Conservation (phyloP, 2,329 filamentous ascomycete species). For the Diaporthe ampelina region DNA sequence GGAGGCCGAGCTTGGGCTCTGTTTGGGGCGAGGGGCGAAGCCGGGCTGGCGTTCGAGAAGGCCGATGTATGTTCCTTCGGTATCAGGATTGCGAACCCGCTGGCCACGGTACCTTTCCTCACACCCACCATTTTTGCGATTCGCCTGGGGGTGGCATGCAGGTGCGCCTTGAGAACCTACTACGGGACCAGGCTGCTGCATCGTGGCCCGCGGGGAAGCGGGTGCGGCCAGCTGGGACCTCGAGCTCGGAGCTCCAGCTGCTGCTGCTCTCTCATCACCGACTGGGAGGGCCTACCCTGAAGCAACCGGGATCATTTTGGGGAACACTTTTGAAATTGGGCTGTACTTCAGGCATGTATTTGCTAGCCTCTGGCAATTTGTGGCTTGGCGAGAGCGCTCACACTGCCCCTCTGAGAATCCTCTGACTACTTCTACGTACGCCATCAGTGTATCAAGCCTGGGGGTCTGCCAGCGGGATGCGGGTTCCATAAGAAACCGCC, state of each 20-base stretch:
- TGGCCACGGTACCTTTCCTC: background rate
- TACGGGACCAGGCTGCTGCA: slow-evolving; percentile 18
- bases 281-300: background rate
- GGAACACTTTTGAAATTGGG: slow-evolving; percentile 6
- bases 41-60: slow-evolving; percentile 11
- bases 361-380: background rate
- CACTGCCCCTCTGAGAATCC: slow-evolving; percentile 6
- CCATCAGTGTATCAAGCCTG: background rate
- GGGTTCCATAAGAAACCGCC: background rate
- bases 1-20: slow-evolving; percentile 3
- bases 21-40: slow-evolving; percentile 11
- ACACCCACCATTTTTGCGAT: slow-evolving; percentile 14
- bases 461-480: background rate
- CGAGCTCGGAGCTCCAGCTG: background rate
- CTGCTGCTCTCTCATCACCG: background rate
- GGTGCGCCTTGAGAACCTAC: slow-evolving; percentile 10
- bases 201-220: slow-evolving; percentile 22
- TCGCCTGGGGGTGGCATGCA: slow-evolving; percentile 9
- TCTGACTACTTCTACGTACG: background rate
- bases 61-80: background rate
- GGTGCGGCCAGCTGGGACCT: slow-evolving; percentile 4
- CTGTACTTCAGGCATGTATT: slow-evolving; percentile 18
- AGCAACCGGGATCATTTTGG: background rate
- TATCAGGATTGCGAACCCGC: slow-evolving; percentile 14
- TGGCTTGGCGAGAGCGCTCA: background rate